These are phyloP conservation scores for Hymenoscyphus fraxineus DNA, from an alignment of 2,329 filamentous ascomycete species.

Conservation along the genomic window DNA sequence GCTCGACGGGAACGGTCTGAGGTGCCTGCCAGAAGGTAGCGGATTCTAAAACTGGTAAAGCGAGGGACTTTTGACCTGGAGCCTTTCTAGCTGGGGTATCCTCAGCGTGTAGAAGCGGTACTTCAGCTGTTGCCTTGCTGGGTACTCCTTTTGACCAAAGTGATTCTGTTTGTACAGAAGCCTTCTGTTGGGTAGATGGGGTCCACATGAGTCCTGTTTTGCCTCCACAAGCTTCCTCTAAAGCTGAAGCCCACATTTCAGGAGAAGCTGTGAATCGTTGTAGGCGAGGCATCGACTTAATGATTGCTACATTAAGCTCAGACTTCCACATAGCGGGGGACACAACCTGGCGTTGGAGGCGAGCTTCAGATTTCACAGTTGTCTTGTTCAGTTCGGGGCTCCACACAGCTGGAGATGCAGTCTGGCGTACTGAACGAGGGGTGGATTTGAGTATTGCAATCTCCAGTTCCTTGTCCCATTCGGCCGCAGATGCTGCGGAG, in stretches of 20 bases:
- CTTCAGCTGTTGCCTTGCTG: neutral
- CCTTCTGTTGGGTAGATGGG: neutral
- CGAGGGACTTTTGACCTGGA: neutral
- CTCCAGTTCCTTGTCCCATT: slow-evolving; percentile 28
- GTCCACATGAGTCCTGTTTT: neutral
- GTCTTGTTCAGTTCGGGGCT: slow-evolving; percentile 21
- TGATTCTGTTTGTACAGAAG: neutral
- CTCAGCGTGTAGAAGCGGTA: neutral
- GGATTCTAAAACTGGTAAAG: slow-evolving; percentile 7
- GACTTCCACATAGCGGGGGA: slow-evolving; percentile 20
- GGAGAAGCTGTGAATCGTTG: slow-evolving; percentile 15
- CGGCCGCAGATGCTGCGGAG: slow-evolving; percentile 13
- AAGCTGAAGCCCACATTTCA: slow-evolving; percentile 23
- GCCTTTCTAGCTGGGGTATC: neutral
- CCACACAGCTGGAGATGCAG: slow-evolving; percentile 20
- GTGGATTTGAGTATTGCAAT: slow-evolving; percentile 23
- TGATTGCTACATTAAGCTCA: slow-evolving; percentile 22
- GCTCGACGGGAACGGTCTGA: neutral
- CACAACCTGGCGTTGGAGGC: slow-evolving; percentile 16
- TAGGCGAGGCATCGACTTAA: slow-evolving; percentile 13
- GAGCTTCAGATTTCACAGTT: slow-evolving; percentile 11
- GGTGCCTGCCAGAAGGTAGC: slow-evolving; percentile 8
- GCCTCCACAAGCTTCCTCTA: slow-evolving; percentile 18
- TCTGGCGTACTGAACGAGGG: slow-evolving; percentile 9
- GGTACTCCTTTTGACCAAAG: slow-evolving; percentile 1